A percentile compares a stretch with the other conserved stretches of the same genome.
Conservation (phyloP, 1,284 basidiomycete species). For the Boletellus dicymbophilus region DNA sequence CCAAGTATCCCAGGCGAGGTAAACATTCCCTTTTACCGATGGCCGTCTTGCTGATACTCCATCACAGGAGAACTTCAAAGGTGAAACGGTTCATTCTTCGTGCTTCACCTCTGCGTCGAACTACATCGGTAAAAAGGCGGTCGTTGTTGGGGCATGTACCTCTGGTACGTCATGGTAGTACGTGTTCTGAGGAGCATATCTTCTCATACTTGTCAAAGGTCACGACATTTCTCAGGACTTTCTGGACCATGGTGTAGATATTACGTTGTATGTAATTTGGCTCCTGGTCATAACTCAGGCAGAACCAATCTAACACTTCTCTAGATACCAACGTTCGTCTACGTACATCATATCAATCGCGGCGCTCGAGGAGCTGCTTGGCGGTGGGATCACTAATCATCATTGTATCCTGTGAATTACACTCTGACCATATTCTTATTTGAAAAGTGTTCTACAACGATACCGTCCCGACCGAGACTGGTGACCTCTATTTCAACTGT, state of each 20-base stretch:
- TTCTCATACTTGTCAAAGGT: constrained; percentile 14
- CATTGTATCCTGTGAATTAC: background rate
- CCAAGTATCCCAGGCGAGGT: constrained; percentile 31
- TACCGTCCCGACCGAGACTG: constrained; percentile 17
- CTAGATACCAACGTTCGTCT: constrained; percentile 30
- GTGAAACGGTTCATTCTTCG: constrained; percentile 38
- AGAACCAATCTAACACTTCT: too few species aligned
- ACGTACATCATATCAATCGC: constrained; percentile 26
- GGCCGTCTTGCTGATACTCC: too few species aligned
- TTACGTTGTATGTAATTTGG: constrained; percentile 23
- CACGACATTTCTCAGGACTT: constrained; percentile 33
- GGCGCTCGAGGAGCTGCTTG: constrained; percentile 5
- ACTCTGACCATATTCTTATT: too few species aligned
- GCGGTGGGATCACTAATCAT: constrained; percentile 17
- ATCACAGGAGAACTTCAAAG: constrained; percentile 21
- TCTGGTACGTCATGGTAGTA: constrained; percentile 25
- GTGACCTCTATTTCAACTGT: constrained; percentile 17
- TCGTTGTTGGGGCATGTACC: constrained; percentile 26
- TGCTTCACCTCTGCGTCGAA: constrained; percentile 32
- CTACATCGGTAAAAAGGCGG: constrained; percentile 27
- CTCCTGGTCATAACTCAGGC: background rate
- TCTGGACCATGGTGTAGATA: constrained; percentile 14
- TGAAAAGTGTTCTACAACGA: background rate
- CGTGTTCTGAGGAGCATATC: background rate
- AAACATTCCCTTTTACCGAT: background rate